A percentile compares a stretch with the other conserved stretches of the same genome.
These are phyloP conservation scores for Paraurostyla sp. DNA, from an alignment of 73 alveolate species.

Conservation along the genomic window DNA sequence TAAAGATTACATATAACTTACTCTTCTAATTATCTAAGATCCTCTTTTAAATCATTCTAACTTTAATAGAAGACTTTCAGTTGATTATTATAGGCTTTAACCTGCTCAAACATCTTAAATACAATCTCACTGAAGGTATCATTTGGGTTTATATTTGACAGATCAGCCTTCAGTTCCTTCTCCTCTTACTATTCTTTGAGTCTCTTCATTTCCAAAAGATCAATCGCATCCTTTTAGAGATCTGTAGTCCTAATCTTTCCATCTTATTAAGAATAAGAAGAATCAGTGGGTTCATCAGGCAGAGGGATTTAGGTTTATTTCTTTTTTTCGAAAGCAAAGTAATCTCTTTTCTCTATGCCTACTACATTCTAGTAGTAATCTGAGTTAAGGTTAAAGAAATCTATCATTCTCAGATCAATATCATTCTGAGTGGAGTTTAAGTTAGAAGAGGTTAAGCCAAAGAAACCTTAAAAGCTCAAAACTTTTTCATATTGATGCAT, in stretches of 20 bases:
- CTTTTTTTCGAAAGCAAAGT: too few species aligned
- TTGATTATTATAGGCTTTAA: neutral
- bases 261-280: too few species aligned
- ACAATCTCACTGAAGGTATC: constrained; percentile 14
- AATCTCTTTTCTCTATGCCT: constrained; percentile 31
- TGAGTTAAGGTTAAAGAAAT: constrained; percentile 23
- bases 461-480: constrained; percentile 42
- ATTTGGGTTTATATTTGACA: neutral
- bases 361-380: neutral
- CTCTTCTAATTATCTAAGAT: neutral
- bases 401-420: constrained; percentile 20
- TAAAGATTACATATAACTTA: too few species aligned
- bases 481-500: neutral
- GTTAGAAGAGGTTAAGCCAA: constrained; percentile 32
- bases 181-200: neutral
- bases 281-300: too few species aligned
- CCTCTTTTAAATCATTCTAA: neutral
- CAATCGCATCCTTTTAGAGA: neutral
- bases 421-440: neutral
- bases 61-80: neutral
- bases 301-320: too few species aligned
- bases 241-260: constrained; percentile 5
- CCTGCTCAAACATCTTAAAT: constrained; percentile 47
- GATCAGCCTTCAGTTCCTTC: neutral
- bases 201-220: constrained; percentile 4